Percentiles rank a stretch among this genome's conserved stretches.
Conservation (phyloP, 2,329 filamentous ascomycete species). For the Ilyonectria robusta region DNA sequence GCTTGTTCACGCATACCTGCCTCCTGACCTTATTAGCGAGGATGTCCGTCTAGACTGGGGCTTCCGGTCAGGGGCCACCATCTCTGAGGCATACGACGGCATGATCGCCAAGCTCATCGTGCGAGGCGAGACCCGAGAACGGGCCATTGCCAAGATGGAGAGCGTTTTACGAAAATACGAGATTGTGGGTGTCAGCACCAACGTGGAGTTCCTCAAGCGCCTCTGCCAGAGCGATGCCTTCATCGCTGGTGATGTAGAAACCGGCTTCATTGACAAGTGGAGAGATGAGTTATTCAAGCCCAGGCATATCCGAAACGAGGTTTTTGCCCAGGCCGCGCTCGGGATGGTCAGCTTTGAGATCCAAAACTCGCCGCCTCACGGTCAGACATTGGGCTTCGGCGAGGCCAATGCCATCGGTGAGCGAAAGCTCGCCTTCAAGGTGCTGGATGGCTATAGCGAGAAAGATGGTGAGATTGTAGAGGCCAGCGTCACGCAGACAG, state of each 20-base stretch:
- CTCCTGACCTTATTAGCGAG: conserved; percentile 68
- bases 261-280: conserved; percentile 95
- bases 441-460: conserved; percentile 73
- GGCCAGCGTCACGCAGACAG: conserved; percentile 65
- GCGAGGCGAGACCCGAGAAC: conserved; percentile 81
- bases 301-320: conserved; percentile 74
- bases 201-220: conserved; percentile 95
- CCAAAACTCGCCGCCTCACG: conserved; percentile 59
- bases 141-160: conserved; percentile 86
- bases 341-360: conserved; percentile 73
- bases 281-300: conserved; percentile 82
- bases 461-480: conserved; percentile 75
- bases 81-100: conserved; percentile 95
- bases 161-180: conserved; percentile 90
- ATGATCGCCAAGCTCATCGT: conserved; percentile 99
- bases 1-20: conserved; percentile 86
- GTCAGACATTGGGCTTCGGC: conserved; percentile 69
- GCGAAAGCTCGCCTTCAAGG: conserved; percentile 66
- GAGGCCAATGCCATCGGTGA: conserved; percentile 57
- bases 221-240: conserved; percentile 88
- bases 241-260: conserved; percentile 90
- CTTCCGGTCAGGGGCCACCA: conserved; percentile 90
- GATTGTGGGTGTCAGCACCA: conserved; percentile 92
- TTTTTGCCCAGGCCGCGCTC: conserved; percentile 89
- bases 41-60: conserved; percentile 94